phyloP scores from a whole-genome alignment of 306 rosid genomes.

The Bauhinia variegata region DNA sequence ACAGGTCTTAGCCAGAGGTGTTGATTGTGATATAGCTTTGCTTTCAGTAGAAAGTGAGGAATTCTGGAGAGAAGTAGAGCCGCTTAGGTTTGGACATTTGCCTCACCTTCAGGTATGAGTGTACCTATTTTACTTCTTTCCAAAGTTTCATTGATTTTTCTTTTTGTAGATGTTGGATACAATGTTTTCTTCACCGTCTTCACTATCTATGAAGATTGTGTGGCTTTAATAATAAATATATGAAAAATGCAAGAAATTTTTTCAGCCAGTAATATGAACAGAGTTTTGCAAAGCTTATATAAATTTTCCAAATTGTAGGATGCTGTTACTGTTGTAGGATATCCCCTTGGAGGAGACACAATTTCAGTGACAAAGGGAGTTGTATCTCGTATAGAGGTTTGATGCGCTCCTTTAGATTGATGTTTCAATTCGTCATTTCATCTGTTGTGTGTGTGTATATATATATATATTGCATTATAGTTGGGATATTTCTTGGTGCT shows the following conservation, averaged over 20 bases:
- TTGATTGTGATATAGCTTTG: conserved; percentile 96
- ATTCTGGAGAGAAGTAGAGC: conserved; percentile 89
- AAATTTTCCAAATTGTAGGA: conserved; percentile 75
- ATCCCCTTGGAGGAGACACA: conserved; percentile 99
- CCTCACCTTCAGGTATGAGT: conserved; percentile 91
- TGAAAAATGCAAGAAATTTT: conserved; percentile 10
- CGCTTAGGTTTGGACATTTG: conserved; percentile 80
- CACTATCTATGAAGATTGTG: conserved; percentile 20
- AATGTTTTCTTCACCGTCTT: background rate
- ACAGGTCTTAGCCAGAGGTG: conserved; percentile 95
- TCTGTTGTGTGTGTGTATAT: too few species aligned
- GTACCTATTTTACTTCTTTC: conserved; percentile 6
- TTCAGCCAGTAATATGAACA: background rate
- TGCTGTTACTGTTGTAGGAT: conserved; percentile 98
- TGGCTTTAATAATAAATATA: conserved; percentile 19
- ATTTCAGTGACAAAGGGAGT: conserved; percentile 98
- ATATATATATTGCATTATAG: background rate
- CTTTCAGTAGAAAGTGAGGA: conserved; percentile 91
- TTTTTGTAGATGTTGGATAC: conserved; percentile 22
- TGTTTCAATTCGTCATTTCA: conserved; percentile 20
- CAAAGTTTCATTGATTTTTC: conserved; percentile 10
- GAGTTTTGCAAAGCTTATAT: too few species aligned
- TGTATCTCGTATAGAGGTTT: conserved; percentile 98
- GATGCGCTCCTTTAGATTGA: conserved; percentile 11
- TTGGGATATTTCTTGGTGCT: conserved; percentile 20